Evolutionary conservation across 495 filamentous ascomycete species (phyloP).

Genomic region (Penicillium waksmanii): DNA sequence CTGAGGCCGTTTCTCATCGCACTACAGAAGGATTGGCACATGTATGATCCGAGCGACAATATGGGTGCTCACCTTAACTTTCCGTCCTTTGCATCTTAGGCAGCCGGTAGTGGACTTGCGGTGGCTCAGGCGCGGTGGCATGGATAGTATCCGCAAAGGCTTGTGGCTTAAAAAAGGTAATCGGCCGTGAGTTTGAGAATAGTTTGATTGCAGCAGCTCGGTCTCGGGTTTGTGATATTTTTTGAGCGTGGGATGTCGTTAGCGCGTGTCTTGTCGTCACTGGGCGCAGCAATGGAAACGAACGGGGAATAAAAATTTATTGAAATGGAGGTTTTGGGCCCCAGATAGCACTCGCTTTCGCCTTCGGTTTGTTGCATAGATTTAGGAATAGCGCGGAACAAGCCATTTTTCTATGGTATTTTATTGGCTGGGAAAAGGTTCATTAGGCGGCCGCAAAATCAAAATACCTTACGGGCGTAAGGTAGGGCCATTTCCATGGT

Average conservation of each 20-base stretch:
- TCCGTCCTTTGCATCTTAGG: slow-evolving; percentile 50
- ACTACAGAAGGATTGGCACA: slow-evolving; percentile 12
- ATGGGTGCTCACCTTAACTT: slow-evolving; percentile 41
- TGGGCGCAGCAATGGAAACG: not conserved
- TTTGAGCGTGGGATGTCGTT: not conserved
- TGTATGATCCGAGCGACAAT: not conserved
- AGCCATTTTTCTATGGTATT: not conserved
- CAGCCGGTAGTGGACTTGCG: slow-evolving; percentile 51
- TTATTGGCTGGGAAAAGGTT: not conserved
- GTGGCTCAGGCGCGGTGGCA: slow-evolving; percentile 34
- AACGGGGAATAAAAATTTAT: not conserved
- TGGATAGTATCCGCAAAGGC: slow-evolving; percentile 1
- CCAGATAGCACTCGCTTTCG: slow-evolving; percentile 12
- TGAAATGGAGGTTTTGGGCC: slow-evolving; percentile 11
- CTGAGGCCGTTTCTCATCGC: slow-evolving; percentile 23
- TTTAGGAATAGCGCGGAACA: slow-evolving; percentile 17
- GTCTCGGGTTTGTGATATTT: slow-evolving; percentile 3
- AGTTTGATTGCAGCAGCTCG: not conserved
- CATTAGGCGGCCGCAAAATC: not conserved
- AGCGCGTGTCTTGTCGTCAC: not conserved
- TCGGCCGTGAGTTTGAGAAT: not conserved
- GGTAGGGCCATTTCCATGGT: too few relatives aligned
- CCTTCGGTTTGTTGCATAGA: slow-evolving; percentile 18
- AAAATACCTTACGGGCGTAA: too few relatives aligned
- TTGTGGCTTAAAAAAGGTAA: not conserved